Base-by-base conservation (phyloP, 371 early-diverging fungal genomes). In the Cokeromyces recurvatus region DNA sequence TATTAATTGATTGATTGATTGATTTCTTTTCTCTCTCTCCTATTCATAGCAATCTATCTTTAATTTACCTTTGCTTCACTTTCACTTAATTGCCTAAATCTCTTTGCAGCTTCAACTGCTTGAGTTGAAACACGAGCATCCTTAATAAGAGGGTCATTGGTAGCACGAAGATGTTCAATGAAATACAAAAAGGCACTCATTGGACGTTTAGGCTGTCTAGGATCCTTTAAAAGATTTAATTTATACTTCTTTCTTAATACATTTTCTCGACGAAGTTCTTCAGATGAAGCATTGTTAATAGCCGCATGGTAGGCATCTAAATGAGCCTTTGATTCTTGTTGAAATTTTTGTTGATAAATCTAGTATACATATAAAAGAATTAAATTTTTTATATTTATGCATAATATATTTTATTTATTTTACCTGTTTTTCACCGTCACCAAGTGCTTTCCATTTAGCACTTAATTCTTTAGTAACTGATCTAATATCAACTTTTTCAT, bases 141-240 rank as follows among this genome's bases (percentile, higher is more conserved):
- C 0, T 20, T 1, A 5, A 31, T 2, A 21, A 36, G 14, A 14
- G 50, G 37, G 25, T 50, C 46, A 9, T 40, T 44, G 0, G 19
- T 36, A 8, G 32, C 22, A 25, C 38, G 36, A 6, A 49, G 21
- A 11, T 77, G 66, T n/a, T 52, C 35, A 1, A 66, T 31, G 35
- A 56, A 86, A 4, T 64, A 42, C 55, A 78, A 46, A 38, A 57
- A 86, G 1, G 62, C 53, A 27, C 67, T 61, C 38, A 47, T 34
- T 5, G 84, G 81, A 7, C 71, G 68, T 64, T 78, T 81, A 32
- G 86, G 86, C 17, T 69, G 67, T 20, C 67, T 74, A 37, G 86
- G 86, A 49, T 86, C 84, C 54, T 65, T 76, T 22, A 86, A 59
- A 23, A 66, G 29, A 4, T 57, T 39, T 51, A 74, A 57, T 16